Evolutionary conservation across 2,329 filamentous ascomycete species (phyloP).

Genomic region (Blastomyces gilchristii): DNA sequence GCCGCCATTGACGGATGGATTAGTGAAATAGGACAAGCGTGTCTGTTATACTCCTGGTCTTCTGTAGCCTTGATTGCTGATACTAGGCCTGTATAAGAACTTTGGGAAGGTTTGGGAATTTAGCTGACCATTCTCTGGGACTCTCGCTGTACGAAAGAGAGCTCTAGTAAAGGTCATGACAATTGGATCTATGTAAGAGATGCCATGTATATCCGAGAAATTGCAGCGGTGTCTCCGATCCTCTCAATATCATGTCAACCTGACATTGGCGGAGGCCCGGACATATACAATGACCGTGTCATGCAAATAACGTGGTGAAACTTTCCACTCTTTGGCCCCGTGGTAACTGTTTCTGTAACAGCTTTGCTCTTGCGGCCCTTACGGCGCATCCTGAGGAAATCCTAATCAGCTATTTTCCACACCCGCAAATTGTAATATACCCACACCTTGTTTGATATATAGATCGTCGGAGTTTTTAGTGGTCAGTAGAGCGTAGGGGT

Average conservation of each 20-base stretch:
- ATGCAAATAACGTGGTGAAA: not conserved
- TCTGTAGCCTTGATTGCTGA: not conserved
- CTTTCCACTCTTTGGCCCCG: not conserved
- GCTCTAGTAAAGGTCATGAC: not conserved
- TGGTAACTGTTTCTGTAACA: not conserved
- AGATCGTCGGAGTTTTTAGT: not conserved
- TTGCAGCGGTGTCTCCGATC: not conserved
- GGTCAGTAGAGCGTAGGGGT: not conserved
- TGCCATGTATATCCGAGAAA: not conserved
- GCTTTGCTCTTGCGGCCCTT: not conserved
- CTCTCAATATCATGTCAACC: not conserved
- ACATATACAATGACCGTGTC: not conserved
- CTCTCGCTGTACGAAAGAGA: not conserved
- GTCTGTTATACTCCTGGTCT: not conserved
- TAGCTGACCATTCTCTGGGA: not conserved
- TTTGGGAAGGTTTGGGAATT: not conserved
- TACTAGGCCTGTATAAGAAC: not conserved
- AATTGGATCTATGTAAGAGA: not conserved
- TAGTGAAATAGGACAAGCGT: not conserved
- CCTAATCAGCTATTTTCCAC: not conserved
- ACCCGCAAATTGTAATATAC: not conserved
- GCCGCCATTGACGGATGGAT: not conserved
- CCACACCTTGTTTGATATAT: not conserved
- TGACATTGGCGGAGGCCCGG: not conserved
- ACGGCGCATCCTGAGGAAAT: not conserved